Conservation (phyloP, 768 basidiomycete genomes). For the Serendipita sp. region DNA sequence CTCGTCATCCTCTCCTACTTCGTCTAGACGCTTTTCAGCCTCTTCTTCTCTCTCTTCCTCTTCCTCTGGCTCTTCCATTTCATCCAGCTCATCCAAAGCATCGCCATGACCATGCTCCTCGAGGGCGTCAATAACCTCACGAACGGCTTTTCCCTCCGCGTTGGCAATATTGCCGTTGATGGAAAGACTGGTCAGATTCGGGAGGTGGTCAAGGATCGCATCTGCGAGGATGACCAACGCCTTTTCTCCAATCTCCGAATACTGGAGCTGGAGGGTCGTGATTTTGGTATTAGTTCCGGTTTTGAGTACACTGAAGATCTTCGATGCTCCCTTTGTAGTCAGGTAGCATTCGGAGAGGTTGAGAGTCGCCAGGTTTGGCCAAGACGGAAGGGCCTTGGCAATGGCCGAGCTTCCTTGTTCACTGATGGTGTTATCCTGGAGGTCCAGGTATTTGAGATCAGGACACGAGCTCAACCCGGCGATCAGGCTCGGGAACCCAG, state of each 20-base stretch:
- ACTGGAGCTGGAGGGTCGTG: constrained; percentile 68
- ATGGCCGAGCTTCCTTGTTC: constrained; percentile 26
- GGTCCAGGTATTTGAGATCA: constrained; percentile 59
- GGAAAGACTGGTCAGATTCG: constrained; percentile 51
- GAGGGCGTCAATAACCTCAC: constrained; percentile 26
- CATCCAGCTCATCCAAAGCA: constrained; percentile 38
- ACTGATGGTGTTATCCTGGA: constrained; percentile 58
- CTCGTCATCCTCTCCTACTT: constrained; percentile 16
- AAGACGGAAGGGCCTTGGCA: constrained; percentile 48
- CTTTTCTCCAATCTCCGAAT: constrained; percentile 69
- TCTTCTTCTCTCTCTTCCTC: constrained; percentile 7
- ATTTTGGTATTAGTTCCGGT: constrained; percentile 61
- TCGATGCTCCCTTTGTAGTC: constrained; percentile 61
- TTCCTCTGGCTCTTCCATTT: constrained; percentile 44
- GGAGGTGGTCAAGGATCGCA: constrained; percentile 45
- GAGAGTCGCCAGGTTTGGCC: constrained; percentile 60
- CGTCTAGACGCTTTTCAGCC: background rate
- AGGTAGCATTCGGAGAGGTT: constrained; percentile 89
- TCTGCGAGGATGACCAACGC: constrained; percentile 53
- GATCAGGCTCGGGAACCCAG: constrained; percentile 70
- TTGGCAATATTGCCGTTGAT: constrained; percentile 58
- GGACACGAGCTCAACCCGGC: constrained; percentile 53
- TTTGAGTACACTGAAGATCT: constrained; percentile 43
- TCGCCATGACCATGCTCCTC: constrained; percentile 26
- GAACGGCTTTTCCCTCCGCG: constrained; percentile 30